A percentile compares a stretch with the other conserved stretches of the same genome.
These are phyloP conservation scores for Malbranchea zuffiana DNA, from an alignment of 2,329 filamentous ascomycete species.

Conservation along the genomic window DNA sequence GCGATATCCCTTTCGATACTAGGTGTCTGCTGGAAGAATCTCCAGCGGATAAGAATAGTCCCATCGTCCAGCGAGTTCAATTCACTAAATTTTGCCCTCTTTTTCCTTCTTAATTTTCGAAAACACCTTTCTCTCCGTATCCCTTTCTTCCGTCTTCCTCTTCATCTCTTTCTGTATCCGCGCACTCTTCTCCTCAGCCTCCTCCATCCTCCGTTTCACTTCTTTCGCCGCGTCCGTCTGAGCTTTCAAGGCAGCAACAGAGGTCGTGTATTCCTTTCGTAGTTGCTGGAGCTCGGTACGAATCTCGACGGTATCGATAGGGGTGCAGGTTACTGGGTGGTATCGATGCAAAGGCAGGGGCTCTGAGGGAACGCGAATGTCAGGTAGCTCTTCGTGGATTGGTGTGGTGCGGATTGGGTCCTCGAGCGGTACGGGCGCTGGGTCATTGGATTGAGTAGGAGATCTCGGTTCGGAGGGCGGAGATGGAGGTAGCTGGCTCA, in stretches of 20 bases:
- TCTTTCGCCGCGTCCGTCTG: conserved; percentile 31
- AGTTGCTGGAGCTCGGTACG: conserved; percentile 25
- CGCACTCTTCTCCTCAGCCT: conserved; percentile 29
- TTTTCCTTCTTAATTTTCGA: conserved; percentile 34
- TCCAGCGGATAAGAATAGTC: too few relatives aligned
- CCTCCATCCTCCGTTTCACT: conserved; percentile 28
- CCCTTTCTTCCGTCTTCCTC: conserved; percentile 34
- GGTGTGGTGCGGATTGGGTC: conserved; percentile 28
- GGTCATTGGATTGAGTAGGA: conserved; percentile 8
- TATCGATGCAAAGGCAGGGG: conserved; percentile 27
- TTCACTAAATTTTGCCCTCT: conserved; percentile 14
- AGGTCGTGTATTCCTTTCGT: conserved; percentile 28
- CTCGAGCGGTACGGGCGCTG: conserved; percentile 24
- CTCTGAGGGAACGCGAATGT: conserved; percentile 31
- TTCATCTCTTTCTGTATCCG: conserved; percentile 32
- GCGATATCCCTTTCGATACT: too few relatives aligned
- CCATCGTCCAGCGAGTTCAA: too few relatives aligned
- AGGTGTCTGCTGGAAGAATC: too few relatives aligned
- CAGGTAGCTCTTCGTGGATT: conserved; percentile 30
- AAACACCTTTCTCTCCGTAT: conserved; percentile 33
- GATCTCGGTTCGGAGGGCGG: conserved; percentile 25
- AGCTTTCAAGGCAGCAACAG: conserved; percentile 27
- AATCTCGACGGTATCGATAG: conserved; percentile 24
- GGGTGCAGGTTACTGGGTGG: conserved; percentile 30
- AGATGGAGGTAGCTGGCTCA: conserved; percentile 25